phyloP scores from a whole-genome alignment of 371 early-diverging fungal species.

The Funneliformis caledonium region DNA sequence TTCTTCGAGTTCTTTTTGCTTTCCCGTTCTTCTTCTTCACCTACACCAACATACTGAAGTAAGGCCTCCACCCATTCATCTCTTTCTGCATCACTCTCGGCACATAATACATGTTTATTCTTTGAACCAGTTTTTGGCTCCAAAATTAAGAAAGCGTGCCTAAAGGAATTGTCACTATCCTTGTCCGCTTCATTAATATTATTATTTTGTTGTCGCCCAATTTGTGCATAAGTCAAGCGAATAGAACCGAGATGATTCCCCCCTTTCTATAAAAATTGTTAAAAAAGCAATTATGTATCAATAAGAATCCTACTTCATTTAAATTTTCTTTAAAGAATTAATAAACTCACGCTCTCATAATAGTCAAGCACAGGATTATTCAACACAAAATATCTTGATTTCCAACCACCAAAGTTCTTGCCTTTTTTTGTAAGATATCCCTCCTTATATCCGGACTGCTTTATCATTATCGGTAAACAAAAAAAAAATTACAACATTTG shows the following conservation, averaged over 20 bases:
- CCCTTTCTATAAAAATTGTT: conserved; percentile 53
- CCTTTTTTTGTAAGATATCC: conserved; percentile 66
- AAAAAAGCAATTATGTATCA: conserved; percentile 9
- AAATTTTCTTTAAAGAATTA: neutral
- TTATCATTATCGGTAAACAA: neutral
- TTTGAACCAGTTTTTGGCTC: conserved; percentile 70
- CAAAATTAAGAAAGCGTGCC: conserved; percentile 78
- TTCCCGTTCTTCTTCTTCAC: conserved; percentile 30
- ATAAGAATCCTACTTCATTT: neutral
- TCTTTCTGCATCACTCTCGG: conserved; percentile 83
- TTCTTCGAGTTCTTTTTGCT: conserved; percentile 6
- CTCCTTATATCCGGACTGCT: conserved; percentile 62
- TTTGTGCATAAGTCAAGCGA: conserved; percentile 56
- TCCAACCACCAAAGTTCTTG: conserved; percentile 63
- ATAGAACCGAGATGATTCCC: conserved; percentile 64
- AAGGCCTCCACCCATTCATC: conserved; percentile 85
- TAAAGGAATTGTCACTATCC: conserved; percentile 57
- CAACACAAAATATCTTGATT: conserved; percentile 76
- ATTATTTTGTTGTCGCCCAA: conserved; percentile 54
- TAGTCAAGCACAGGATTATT: conserved; percentile 70
- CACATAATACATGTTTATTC: conserved; percentile 81
- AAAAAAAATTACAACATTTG: neutral
- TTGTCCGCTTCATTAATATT: conserved; percentile 46
- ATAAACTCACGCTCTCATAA: conserved; percentile 64
- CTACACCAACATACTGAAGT: conserved; percentile 53